A percentile compares a stretch with the other conserved stretches of the same genome.
phyloP scores from a whole-genome alignment of 1,139 yeast genomes.

The Taphrina pruni region DNA sequence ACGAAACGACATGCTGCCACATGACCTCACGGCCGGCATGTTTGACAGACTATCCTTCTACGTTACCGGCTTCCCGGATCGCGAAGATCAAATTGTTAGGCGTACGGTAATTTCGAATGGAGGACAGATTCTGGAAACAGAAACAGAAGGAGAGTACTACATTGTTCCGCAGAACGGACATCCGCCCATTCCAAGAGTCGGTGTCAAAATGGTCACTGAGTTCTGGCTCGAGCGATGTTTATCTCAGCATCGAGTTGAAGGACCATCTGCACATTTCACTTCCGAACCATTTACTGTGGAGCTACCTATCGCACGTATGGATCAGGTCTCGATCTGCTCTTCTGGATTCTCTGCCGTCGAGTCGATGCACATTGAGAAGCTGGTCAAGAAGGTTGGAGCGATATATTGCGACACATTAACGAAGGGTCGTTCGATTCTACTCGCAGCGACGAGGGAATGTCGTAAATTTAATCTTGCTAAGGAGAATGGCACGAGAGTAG shows the following conservation, averaged over 20 bases:
- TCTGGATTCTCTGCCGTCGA: slow-evolving; percentile 36
- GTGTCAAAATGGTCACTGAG: slow-evolving; percentile 27
- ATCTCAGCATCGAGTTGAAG: slow-evolving; percentile 3
- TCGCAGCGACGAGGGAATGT: slow-evolving; percentile 26
- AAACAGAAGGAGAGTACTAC: background rate
- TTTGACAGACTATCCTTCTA: slow-evolving; percentile 15
- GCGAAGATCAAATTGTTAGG: slow-evolving; percentile 11
- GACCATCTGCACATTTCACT: slow-evolving; percentile 6
- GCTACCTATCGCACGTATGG: slow-evolving; percentile 28
- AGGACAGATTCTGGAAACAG: background rate
- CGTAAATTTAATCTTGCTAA: slow-evolving; percentile 21
- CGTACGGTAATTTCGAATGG: slow-evolving; percentile 5
- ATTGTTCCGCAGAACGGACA: slow-evolving; percentile 24
- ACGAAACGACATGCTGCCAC: background rate
- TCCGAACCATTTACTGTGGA: slow-evolving; percentile 11
- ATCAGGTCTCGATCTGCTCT: slow-evolving; percentile 28
- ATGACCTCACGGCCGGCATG: slow-evolving; percentile 4
- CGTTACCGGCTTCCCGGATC: slow-evolving; percentile 6
- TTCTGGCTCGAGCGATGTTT: slow-evolving; percentile 40
- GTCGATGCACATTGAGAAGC: slow-evolving; percentile 31
- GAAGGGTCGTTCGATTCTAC: slow-evolving; percentile 21
- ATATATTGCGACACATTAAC: slow-evolving; percentile 29
- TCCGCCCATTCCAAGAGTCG: slow-evolving; percentile 6
- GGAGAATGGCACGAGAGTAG: slow-evolving; percentile 21
- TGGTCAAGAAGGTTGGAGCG: slow-evolving; percentile 27